Conservation (phyloP, 2,329 filamentous ascomycete species). For the Sclerotiophoma versabilis region DNA sequence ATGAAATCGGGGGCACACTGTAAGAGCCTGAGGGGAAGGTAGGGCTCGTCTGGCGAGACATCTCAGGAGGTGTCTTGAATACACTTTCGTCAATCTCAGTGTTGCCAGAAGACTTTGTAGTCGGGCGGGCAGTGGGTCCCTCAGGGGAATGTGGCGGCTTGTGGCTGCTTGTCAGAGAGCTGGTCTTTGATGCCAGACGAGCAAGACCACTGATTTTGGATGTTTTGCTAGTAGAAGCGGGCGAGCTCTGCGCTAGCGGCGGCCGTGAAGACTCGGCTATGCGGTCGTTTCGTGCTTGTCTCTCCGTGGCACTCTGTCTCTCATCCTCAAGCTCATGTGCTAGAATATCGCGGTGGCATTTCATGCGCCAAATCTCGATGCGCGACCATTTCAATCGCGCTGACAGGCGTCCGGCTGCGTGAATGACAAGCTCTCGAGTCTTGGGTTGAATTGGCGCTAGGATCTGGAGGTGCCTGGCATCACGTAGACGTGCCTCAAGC, state of each 20-base stretch:
- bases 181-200: conserved; percentile 47
- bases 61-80: conserved; percentile 57
- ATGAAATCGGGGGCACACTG: conserved; percentile 42
- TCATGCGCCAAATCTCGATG: conserved; percentile 90
- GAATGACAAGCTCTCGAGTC: conserved; percentile 84
- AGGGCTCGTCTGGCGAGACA: conserved; percentile 47
- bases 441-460: conserved; percentile 90
- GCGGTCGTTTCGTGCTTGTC: conserved; percentile 36
- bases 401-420: conserved; percentile 82
- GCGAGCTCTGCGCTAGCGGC: conserved; percentile 32
- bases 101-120: conserved; percentile 47
- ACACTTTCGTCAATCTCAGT: conserved; percentile 50
- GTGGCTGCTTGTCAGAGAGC: conserved; percentile 37
- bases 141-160: conserved; percentile 45
- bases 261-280: conserved; percentile 31
- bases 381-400: conserved; percentile 93
- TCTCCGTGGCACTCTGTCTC: conserved; percentile 49
- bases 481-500: conserved; percentile 82
- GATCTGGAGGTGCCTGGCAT: conserved; percentile 88
- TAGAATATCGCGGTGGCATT: conserved; percentile 88
- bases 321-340: conserved; percentile 87
- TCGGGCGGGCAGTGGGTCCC: conserved; percentile 37
- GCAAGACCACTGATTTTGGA: conserved; percentile 45
- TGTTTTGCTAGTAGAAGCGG: conserved; percentile 33
- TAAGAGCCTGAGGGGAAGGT: conserved; percentile 39